phyloP scores from a whole-genome alignment of 2,329 filamentous ascomycete species.

The Paramyrothecium roridum region DNA sequence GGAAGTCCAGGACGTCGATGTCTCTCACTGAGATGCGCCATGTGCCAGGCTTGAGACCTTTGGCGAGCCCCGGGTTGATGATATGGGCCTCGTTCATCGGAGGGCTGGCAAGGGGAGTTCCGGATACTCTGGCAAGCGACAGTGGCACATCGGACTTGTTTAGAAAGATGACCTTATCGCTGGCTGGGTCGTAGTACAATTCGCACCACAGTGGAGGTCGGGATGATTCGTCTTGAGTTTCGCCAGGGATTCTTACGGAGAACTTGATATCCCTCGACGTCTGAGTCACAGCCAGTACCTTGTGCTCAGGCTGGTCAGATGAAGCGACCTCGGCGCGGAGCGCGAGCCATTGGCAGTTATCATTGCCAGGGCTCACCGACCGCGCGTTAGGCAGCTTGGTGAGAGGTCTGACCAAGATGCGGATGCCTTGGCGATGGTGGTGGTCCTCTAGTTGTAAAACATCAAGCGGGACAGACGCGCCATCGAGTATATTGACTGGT shows the following conservation, averaged over 20 bases:
- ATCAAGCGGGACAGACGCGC: slow-evolving; percentile 50
- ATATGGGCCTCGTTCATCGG: slow-evolving; percentile 38
- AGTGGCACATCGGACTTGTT: slow-evolving; percentile 56
- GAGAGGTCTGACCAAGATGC: slow-evolving; percentile 54
- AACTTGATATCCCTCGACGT: slow-evolving; percentile 59
- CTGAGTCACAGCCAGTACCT: slow-evolving; percentile 58
- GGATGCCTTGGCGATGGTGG: slow-evolving; percentile 53
- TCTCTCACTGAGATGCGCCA: slow-evolving; percentile 52
- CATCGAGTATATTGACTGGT: slow-evolving; percentile 29
- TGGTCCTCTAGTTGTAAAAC: slow-evolving; percentile 47
- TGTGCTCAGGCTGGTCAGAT: slow-evolving; percentile 50
- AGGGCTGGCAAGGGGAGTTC: slow-evolving; percentile 32
- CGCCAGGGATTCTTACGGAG: slow-evolving; percentile 52
- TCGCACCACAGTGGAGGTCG: slow-evolving; percentile 56
- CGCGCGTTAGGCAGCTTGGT: slow-evolving; percentile 47
- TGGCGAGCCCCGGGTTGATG: slow-evolving; percentile 41
- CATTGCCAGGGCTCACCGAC: slow-evolving; percentile 53
- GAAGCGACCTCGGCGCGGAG: slow-evolving; percentile 52
- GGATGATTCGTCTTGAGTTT: slow-evolving; percentile 36
- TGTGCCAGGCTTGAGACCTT: slow-evolving; percentile 49
- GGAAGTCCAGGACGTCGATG: slow-evolving; percentile 53
- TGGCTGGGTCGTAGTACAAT: slow-evolving; percentile 57
- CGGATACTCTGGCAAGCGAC: slow-evolving; percentile 42
- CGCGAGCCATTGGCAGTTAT: slow-evolving; percentile 55
- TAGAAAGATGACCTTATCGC: slow-evolving; percentile 54